Percentiles rank a stretch among this genome's conserved stretches.
Evolutionary conservation across 352 stramenopile species (phyloP).

Genomic region (Phytophthora hybrid): DNA sequence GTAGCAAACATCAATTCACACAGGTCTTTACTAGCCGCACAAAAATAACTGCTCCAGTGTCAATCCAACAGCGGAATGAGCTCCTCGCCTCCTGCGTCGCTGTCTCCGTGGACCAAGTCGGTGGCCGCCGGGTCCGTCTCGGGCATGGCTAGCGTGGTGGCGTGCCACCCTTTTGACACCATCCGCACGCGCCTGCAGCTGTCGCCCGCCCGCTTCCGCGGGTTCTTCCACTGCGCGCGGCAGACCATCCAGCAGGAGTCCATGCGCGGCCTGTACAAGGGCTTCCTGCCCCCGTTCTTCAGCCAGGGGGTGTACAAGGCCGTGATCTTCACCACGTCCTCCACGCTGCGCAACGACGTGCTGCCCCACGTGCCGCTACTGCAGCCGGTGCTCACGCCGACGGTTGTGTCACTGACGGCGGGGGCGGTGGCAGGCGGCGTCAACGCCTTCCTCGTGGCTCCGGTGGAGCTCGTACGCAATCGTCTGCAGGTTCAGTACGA

Average conservation of each 20-base stretch:
- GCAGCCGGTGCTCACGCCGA: slow-evolving; percentile 54
- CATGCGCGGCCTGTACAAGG: slow-evolving; percentile 80
- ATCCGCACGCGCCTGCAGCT: slow-evolving; percentile 89
- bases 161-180: slow-evolving; percentile 88
- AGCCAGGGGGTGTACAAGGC: slow-evolving; percentile 91
- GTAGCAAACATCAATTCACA: slow-evolving; percentile 17
- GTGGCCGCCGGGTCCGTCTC: slow-evolving; percentile 81
- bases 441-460: slow-evolving; percentile 78
- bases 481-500: slow-evolving; percentile 85
- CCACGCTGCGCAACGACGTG: slow-evolving; percentile 63
- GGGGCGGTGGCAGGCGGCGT: slow-evolving; percentile 71
- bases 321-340: slow-evolving; percentile 87
- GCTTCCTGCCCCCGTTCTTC: slow-evolving; percentile 88
- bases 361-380: slow-evolving; percentile 44
- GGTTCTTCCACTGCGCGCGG: slow-evolving; percentile 67
- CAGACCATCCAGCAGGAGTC: slow-evolving; percentile 75
- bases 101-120: slow-evolving; percentile 73
- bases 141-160: slow-evolving; percentile 85
- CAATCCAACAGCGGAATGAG: slow-evolving; percentile 23
- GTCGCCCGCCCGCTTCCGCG: slow-evolving; percentile 63
- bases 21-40: slow-evolving; percentile 8
- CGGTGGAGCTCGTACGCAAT: slow-evolving; percentile 86
- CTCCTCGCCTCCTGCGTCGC: slow-evolving; percentile 20
- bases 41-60: slow-evolving; percentile 6
- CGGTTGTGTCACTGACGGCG: slow-evolving; percentile 47